Conservation (phyloP, 2,329 filamentous ascomycete genomes). For the Claviceps paspali region DNA sequence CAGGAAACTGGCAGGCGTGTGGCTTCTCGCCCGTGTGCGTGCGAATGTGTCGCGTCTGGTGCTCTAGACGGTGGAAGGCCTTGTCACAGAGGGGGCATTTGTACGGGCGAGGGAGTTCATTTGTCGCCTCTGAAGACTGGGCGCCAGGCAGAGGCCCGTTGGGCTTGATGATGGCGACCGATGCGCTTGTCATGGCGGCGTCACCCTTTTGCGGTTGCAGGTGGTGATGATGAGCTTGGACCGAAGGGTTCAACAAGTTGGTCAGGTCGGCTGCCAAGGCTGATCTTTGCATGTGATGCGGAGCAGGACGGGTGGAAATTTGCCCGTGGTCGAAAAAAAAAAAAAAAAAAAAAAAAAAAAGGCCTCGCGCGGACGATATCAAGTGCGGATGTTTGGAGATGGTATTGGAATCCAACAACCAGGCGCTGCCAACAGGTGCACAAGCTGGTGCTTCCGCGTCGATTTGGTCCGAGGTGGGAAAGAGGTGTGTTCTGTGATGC, state of each 20-base stretch:
- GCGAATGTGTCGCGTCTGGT: slow-evolving; percentile 81
- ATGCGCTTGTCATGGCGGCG: slow-evolving; percentile 33
- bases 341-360: too few relatives aligned
- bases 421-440: too few relatives aligned
- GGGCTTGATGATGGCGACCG: slow-evolving; percentile 42
- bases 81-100: slow-evolving; percentile 98
- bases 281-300: slow-evolving; percentile 59
- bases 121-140: slow-evolving; percentile 37
- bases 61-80: slow-evolving; percentile 94
- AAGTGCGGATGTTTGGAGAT: too few relatives aligned
- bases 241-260: slow-evolving; percentile 53
- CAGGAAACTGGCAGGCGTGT: slow-evolving; percentile 86
- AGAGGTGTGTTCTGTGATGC: neutral
- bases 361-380: neutral
- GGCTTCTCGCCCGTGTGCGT: slow-evolving; percentile 98
- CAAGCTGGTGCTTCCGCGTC: neutral
- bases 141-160: slow-evolving; percentile 47
- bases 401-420: too few relatives aligned
- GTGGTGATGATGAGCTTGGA: slow-evolving; percentile 12
- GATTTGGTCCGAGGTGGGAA: neutral
- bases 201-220: slow-evolving; percentile 16
- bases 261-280: slow-evolving; percentile 60
- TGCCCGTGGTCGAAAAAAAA: neutral
- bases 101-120: slow-evolving; percentile 85
- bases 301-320: neutral